Conservation (phyloP, 306 rosid species). For the Inga leiocalycina region DNA sequence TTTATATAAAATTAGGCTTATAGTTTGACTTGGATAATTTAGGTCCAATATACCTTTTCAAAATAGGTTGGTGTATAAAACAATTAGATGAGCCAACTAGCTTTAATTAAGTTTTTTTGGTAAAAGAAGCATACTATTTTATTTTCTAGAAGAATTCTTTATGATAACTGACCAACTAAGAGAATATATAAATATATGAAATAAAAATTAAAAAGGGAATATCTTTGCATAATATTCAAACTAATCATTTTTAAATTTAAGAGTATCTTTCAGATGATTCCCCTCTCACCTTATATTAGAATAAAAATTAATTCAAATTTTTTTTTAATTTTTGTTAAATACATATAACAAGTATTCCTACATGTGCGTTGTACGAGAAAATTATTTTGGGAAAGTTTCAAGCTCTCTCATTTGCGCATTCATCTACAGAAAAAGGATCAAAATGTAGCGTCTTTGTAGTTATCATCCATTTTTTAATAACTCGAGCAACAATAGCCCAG, state of each 20-base stretch:
- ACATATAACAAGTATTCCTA: not conserved
- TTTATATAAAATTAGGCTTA: too few relatives aligned
- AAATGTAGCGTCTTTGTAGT: too few relatives aligned
- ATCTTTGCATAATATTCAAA: not conserved
- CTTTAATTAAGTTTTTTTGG: not conserved
- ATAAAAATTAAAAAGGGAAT: not conserved
- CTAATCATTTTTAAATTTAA: not conserved
- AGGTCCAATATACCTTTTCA: not conserved
- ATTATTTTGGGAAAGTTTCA: too few relatives aligned
- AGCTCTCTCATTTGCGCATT: too few relatives aligned
- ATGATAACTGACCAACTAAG: not conserved
- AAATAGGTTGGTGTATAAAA: not conserved
- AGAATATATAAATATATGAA: too few relatives aligned
- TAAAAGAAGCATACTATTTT: not conserved
- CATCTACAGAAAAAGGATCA: too few relatives aligned
- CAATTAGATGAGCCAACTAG: not conserved
- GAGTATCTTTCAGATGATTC: not conserved
- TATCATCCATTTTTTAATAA: too few relatives aligned
- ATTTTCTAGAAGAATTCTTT: not conserved
- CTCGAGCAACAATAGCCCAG: too few relatives aligned
- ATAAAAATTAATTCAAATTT: not conserved
- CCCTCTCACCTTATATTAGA: not conserved
- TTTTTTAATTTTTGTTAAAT: not conserved
- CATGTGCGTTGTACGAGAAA: too few relatives aligned
- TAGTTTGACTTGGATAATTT: not conserved